These are phyloP conservation scores for Talaromyces liani DNA, from an alignment of 495 filamentous ascomycete species.

Conservation along the genomic window DNA sequence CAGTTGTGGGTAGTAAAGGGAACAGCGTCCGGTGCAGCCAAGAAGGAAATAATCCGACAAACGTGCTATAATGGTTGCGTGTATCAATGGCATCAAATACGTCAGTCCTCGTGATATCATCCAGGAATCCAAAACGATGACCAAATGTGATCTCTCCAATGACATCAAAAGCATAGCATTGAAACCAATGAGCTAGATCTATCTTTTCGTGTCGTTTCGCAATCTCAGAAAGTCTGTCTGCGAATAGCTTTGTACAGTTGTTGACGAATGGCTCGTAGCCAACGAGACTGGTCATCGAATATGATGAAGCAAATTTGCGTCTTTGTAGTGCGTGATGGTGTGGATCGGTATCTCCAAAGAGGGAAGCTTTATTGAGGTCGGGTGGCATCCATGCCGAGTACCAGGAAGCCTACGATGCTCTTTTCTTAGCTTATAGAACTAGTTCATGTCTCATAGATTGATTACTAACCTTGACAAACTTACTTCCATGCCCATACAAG, in stretches of 20 bases:
- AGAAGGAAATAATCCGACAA: not conserved
- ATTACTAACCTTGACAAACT: not conserved
- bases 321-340: not conserved
- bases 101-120: not conserved
- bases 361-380: not conserved
- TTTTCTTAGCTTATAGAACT: not conserved
- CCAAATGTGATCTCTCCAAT: slow-evolving; percentile 49
- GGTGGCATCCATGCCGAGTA: not conserved
- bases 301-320: not conserved
- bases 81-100: not conserved
- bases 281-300: not conserved
- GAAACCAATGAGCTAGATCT: slow-evolving; percentile 26
- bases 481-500: not conserved
- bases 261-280: not conserved
- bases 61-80: not conserved
- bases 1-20: not conserved
- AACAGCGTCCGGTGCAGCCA: not conserved
- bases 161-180: slow-evolving; percentile 46
- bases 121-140: not conserved
- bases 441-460: not conserved
- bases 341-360: not conserved
- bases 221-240: not conserved
- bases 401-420: not conserved
- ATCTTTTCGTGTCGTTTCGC: not conserved
- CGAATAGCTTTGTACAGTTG: not conserved